Conservation (phyloP, 2,329 filamentous ascomycete genomes). For the Talaromyces verruculosus region DNA sequence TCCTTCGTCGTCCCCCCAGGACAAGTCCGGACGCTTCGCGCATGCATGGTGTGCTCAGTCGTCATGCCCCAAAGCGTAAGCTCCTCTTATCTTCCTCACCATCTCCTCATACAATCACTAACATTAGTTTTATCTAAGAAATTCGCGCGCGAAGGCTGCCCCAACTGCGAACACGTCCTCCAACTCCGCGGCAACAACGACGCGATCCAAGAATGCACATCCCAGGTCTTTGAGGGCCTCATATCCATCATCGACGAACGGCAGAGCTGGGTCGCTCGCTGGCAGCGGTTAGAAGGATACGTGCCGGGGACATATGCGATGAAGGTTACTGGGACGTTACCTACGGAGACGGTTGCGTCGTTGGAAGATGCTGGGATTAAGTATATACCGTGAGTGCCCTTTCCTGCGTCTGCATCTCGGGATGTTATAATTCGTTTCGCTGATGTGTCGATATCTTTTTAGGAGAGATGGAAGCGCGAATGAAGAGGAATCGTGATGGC, state of each 20-base stretch:
- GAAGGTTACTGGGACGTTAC: constrained; percentile 81
- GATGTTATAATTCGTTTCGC: neutral
- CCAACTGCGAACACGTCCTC: constrained; percentile 94
- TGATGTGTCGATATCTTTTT: constrained; percentile 5
- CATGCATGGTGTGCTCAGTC: constrained; percentile 98
- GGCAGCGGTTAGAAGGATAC: constrained; percentile 88
- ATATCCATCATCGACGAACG: constrained; percentile 81
- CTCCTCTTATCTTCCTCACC: constrained; percentile 23
- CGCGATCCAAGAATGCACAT: constrained; percentile 87
- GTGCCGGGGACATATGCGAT: constrained; percentile 88
- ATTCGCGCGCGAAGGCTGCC: constrained; percentile 84
- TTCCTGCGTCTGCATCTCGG: neutral
- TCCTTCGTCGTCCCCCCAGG: constrained; percentile 68
- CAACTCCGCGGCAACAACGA: constrained; percentile 77
- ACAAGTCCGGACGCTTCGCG: constrained; percentile 83
- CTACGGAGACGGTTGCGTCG: constrained; percentile 57
- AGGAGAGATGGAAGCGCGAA: constrained; percentile 49
- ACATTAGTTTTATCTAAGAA: constrained; percentile 53
- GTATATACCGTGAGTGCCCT: constrained; percentile 56
- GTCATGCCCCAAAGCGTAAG: constrained; percentile 76
- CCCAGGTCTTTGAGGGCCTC: constrained; percentile 90
- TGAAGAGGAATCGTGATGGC: constrained; percentile 33
- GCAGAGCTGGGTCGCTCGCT: constrained; percentile 92
- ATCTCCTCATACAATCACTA: neutral
- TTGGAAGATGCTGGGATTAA: constrained; percentile 61